These are phyloP conservation scores for Boeremia exigua DNA, from an alignment of 2,329 filamentous ascomycete species.

Conservation along the genomic window DNA sequence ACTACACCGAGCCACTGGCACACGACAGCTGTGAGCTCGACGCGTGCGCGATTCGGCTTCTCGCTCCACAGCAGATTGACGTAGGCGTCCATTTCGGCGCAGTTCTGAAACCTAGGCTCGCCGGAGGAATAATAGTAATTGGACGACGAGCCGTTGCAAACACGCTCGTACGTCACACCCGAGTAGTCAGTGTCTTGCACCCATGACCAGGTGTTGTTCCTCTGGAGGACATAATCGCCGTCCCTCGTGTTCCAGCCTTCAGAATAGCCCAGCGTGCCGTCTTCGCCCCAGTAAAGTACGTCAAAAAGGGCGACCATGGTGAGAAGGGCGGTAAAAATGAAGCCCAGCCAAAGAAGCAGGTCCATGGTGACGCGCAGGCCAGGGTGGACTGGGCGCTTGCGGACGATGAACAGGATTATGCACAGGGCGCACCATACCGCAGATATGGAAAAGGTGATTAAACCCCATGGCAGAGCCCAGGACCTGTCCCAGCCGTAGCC, in stretches of 20 bases:
- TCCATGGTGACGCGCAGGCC: conserved; percentile 44
- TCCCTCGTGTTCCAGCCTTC: conserved; percentile 1
- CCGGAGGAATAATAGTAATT: not conserved
- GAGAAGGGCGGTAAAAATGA: conserved; percentile 37
- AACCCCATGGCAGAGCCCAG: conserved; percentile 25
- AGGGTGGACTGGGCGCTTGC: conserved; percentile 41
- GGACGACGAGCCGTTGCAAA: conserved; percentile 19
- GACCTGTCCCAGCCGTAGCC: conserved; percentile 22
- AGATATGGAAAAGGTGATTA: conserved; percentile 41
- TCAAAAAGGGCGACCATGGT: conserved; percentile 23
- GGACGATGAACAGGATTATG: conserved; percentile 34
- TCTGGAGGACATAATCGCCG: conserved; percentile 32
- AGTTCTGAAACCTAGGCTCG: conserved; percentile 24
- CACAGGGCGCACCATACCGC: conserved; percentile 40
- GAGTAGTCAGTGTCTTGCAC: conserved; percentile 10
- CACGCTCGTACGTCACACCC: conserved; percentile 19
- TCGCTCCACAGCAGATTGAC: conserved; percentile 38
- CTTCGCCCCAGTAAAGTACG: conserved; percentile 26
- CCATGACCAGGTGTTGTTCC: conserved; percentile 45
- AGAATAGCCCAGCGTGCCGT: conserved; percentile 24
- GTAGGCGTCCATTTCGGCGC: conserved; percentile 39
- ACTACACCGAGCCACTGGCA: conserved; percentile 40
- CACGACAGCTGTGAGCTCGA: conserved; percentile 33
- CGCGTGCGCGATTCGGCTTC: conserved; percentile 28
- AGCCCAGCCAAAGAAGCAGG: conserved; percentile 45